A percentile compares a stretch with the other conserved stretches of the same genome.
Conservation (phyloP, 2,329 filamentous ascomycete species). For the Rutstroemia sp. region DNA sequence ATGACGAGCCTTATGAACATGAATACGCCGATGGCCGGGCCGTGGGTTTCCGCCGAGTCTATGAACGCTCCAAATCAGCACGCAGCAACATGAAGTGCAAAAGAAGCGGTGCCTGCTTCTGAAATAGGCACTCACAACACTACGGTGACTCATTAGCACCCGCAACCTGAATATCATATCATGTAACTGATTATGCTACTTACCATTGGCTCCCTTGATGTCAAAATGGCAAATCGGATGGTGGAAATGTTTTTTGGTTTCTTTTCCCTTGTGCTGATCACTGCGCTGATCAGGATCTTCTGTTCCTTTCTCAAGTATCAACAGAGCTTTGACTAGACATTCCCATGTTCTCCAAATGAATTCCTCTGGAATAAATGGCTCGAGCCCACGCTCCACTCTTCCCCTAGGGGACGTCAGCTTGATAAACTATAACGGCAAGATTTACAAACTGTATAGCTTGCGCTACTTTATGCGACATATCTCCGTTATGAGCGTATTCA, state of each 20-base stretch:
- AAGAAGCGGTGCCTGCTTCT: too few species aligned
- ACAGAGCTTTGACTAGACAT: conserved; percentile 1
- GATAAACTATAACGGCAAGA: too few species aligned
- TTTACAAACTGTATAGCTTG: too few species aligned
- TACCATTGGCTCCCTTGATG: neutral
- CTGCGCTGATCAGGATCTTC: neutral
- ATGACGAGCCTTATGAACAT: neutral
- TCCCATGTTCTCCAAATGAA: neutral
- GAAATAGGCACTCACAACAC: neutral
- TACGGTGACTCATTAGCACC: neutral
- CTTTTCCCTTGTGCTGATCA: too few species aligned
- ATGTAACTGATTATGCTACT: neutral
- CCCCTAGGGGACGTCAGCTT: too few species aligned
- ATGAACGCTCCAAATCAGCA: too few species aligned
- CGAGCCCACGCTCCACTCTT: too few species aligned
- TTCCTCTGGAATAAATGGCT: neutral
- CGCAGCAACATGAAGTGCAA: too few species aligned
- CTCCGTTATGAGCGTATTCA: neutral
- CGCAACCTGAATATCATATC: too few species aligned
- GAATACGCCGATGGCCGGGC: neutral
- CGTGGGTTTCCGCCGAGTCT: neutral
- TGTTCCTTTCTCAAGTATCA: neutral
- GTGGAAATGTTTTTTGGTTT: neutral
- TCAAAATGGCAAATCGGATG: neutral
- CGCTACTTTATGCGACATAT: neutral